Conservation (phyloP, 176 grass and related monocot genomes). For the Alopecurus myosuroides region DNA sequence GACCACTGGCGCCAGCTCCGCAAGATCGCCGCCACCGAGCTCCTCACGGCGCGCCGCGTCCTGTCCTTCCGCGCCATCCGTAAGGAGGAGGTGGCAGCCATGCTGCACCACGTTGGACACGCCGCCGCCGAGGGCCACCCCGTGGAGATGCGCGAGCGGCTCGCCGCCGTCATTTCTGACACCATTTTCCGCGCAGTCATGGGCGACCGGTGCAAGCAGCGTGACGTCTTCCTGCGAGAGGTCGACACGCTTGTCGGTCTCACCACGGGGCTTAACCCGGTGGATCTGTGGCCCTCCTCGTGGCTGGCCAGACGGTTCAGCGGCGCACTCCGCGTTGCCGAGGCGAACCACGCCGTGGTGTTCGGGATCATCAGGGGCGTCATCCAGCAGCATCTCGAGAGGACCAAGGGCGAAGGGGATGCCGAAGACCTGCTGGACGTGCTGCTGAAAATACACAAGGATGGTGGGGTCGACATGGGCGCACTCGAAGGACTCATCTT, state of each 20-base stretch:
- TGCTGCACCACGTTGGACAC: neutral
- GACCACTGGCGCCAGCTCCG: no score
- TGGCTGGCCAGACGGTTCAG: neutral
- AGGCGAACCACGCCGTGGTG: neutral
- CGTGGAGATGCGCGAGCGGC: conserved; percentile 25
- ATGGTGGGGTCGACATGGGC: no score
- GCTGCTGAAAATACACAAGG: no score
- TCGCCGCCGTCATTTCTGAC: neutral
- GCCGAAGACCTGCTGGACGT: no score
- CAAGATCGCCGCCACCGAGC: conserved; percentile 30
- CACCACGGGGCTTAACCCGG: conserved; percentile 12
- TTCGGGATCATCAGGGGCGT: conserved; percentile 23
- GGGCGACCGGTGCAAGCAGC: conserved; percentile 28
- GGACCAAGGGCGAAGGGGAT: neutral
- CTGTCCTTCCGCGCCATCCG: conserved; percentile 22
- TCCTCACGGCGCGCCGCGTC: conserved; percentile 30
- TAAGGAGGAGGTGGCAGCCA: conserved; percentile 25
- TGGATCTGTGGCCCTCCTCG: conserved; percentile 29
- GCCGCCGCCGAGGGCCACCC: neutral
- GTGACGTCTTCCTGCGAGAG: neutral
- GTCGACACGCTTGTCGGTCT: neutral
- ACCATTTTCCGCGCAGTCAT: conserved; percentile 11
- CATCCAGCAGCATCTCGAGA: conserved; percentile 24
- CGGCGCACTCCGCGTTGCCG: neutral
- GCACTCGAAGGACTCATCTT: no score